Base-by-base conservation (phyloP, 495 filamentous ascomycete species). In the Podospora sp. region DNA sequence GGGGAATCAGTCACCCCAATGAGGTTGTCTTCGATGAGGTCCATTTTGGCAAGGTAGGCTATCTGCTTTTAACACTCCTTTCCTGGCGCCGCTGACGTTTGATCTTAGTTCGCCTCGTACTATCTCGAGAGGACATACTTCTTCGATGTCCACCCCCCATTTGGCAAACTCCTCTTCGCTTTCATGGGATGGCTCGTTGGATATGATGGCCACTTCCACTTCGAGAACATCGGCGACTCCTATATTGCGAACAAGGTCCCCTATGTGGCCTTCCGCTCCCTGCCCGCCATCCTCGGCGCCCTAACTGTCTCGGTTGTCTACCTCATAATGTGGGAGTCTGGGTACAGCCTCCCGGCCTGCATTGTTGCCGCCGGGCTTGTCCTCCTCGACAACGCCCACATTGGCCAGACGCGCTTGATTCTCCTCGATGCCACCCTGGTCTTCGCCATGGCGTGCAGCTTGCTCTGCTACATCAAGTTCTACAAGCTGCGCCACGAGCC, bases 21-120 rank as follows among this genome's bases (percentile, higher is more conserved):
- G 90, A 97, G 79, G 95, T 99, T 26, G 96, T 99, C 49, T 99
- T 99, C 76, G 95, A 99, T 71, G 95, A 99, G 79, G 95, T 99
- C 56, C 95, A 99, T 80, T 99, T 99, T 79, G 95, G 95, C 81
- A 99, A 99, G 90, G 95, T 97, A 84, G 69, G 84, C 64, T 64
- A 33, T 63, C 27, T 20, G 14, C 40, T 3, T 22, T 60, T 50
- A 18, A 50, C n/a, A 18, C 40, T 6, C 2, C 49, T 51, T 51
- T 27, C 25, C 52, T 68, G 49, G 2, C 1, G 8, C 25, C 1
- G 25, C 69, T 72, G 49, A 74, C 67, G 29, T 14, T 26, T 24
- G 11, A 12, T 60, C 11, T 36, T 62, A 97, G 93, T 97, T 97
- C 74, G 93, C 93, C 65, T 96, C 92, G 16, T 96, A 97, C 79